Conservation (phyloP, 495 filamentous ascomycete genomes). For the Podospora tetraspora region DNA sequence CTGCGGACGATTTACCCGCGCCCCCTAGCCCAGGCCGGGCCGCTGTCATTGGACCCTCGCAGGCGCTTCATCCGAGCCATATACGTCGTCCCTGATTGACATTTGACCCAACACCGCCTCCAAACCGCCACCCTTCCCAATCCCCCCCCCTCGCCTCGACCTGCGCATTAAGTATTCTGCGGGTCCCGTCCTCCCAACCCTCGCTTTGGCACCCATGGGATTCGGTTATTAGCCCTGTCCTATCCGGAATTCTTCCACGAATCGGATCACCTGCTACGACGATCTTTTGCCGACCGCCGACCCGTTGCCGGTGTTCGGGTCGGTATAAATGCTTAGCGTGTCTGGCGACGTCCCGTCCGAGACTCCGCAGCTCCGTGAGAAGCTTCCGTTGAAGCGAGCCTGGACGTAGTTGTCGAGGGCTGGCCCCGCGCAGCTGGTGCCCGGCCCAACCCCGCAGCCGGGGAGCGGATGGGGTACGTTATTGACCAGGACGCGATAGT, state of each 20-base stretch:
- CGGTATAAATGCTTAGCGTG: constrained; percentile 32
- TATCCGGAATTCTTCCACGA: constrained; percentile 6
- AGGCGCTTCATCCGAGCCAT: not conserved
- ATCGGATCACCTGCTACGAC: not conserved
- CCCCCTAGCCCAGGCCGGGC: not conserved
- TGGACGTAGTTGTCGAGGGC: constrained; percentile 30
- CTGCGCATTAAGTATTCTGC: constrained; percentile 1
- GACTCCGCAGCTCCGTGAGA: constrained; percentile 31
- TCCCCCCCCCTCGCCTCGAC: constrained; percentile 2
- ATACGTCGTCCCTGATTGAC: not conserved
- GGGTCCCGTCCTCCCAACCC: not conserved
- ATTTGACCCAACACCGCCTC: not conserved
- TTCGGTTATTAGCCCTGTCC: constrained; percentile 2
- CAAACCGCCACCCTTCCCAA: not conserved
- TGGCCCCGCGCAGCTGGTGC: constrained; percentile 31
- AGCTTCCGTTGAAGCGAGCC: constrained; percentile 29
- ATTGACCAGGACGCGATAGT: constrained; percentile 36
- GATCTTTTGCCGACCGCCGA: constrained; percentile 33
- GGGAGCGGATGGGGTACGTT: constrained; percentile 33
- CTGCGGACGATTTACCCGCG: constrained; percentile 11
- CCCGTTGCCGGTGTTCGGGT: constrained; percentile 29
- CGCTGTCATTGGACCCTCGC: not conserved
- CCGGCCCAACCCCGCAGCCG: constrained; percentile 32
- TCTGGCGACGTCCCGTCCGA: constrained; percentile 33
- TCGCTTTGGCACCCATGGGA: not conserved